Base-by-base conservation (phyloP, 805 yeast genomes). In the Lipomyces starkeyi region DNA sequence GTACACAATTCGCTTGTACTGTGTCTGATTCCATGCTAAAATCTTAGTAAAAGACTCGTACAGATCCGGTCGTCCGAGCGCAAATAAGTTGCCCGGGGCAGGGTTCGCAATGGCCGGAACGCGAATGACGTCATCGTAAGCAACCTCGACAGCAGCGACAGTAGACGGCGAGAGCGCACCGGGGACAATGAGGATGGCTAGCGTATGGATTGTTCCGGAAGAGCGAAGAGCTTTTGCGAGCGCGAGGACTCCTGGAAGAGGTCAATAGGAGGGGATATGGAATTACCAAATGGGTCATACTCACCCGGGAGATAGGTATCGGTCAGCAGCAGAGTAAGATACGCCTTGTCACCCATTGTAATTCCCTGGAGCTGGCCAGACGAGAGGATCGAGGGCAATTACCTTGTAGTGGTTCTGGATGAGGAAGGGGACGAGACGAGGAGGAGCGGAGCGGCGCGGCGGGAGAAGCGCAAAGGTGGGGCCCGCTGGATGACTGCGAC, bases 41-140 rank as follows among this genome's bases (percentile, higher is more conserved):
- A 89, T 76, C 74, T 89, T 89, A 37, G 90, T 84, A 71, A 84
- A 80, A 2, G 75, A 61, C 20, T 29, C 58, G 65, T 77, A 78
- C 53, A 86, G 80, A 63, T 86, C 88, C 2, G 87, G 86, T 37
- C 89, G 78, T 52, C 78, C 78, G 72, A 87, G 79, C 29, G 78
- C 68, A 47, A 60, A 59, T 59, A 80, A 73, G 61, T 78, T 74
- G 6, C 61, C 66, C 17, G 74, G 65, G 7, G 65, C 61, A 6
- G 76, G 74, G 61, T 66, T 71, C 6, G 69, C 69, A 17, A 80
- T 63, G 6, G 78, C 64, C 13, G 73, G 73, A 1, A 81, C 76
- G 7, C 66, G 70, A 37, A 76, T 70, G 7, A 82, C 73, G 49
- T 64, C 62, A 60, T 75, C 76, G 64, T 66, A 80, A 27, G 67